Conservation (phyloP, 805 yeast genomes). For the Lipomyces anomalus region DNA sequence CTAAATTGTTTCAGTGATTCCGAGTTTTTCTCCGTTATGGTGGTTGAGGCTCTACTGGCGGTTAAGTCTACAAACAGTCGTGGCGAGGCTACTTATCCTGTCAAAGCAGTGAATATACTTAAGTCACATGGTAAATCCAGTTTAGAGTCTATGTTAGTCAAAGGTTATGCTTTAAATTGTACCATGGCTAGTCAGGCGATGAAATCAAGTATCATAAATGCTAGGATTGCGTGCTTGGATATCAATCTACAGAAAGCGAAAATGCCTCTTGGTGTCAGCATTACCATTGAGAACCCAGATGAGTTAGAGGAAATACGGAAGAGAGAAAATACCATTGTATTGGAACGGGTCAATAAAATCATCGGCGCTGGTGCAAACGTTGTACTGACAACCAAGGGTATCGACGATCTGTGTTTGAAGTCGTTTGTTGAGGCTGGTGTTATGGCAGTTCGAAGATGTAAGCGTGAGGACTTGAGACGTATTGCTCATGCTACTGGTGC, state of each 20-base stretch:
- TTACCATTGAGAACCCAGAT: constrained; percentile 95
- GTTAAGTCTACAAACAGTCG: constrained; percentile 84
- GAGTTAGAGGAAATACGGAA: constrained; percentile 88
- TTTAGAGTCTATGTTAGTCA: constrained; percentile 73
- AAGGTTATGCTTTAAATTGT: constrained; percentile 95
- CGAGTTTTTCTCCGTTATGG: constrained; percentile 82
- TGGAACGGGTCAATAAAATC: constrained; percentile 77
- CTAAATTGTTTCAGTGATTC: constrained; percentile 50
- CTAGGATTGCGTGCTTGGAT: constrained; percentile 83
- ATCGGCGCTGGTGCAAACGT: constrained; percentile 88
- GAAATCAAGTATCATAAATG: constrained; percentile 62
- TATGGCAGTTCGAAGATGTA: constrained; percentile 95
- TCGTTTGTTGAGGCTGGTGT: constrained; percentile 87
- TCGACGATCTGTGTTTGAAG: constrained; percentile 86
- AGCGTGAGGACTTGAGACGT: constrained; percentile 92
- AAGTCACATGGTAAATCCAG: constrained; percentile 97
- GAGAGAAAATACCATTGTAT: constrained; percentile 78
- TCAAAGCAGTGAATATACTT: constrained; percentile 90
- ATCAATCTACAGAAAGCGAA: constrained; percentile 91
- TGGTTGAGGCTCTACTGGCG: constrained; percentile 91
- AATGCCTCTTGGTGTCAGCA: constrained; percentile 98
- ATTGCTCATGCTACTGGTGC: constrained; percentile 99
- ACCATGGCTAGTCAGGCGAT: constrained; percentile 97
- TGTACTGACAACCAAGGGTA: constrained; percentile 87
- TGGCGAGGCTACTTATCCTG: constrained; percentile 90